Percentiles rank a stretch among this genome's conserved stretches.
Evolutionary conservation across 257 asterid genomes (phyloP).

Genomic region (Thymus quinquecostatus): DNA sequence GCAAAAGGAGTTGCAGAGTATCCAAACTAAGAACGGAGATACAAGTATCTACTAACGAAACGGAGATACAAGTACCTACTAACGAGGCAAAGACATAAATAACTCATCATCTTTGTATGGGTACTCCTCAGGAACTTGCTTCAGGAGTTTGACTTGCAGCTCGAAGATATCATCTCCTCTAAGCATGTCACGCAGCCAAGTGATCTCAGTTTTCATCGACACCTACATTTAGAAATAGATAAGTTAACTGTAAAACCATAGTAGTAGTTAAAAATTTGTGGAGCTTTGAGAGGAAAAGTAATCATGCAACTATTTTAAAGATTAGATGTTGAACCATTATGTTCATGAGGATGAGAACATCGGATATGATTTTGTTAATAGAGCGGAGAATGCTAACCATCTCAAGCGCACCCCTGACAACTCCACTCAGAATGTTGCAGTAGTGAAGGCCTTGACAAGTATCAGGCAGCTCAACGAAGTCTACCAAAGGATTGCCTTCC

Average conservation of each 20-base stretch:
- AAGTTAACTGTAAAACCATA: neutral
- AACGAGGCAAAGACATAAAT: constrained; percentile 19
- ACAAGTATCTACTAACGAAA: constrained; percentile 1
- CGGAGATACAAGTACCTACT: neutral
- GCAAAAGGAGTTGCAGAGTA: constrained; percentile 21
- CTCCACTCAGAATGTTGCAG: constrained; percentile 95
- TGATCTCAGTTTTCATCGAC: constrained; percentile 93
- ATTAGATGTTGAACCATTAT: neutral
- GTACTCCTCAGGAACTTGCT: constrained; percentile 98
- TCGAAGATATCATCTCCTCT: constrained; percentile 95
- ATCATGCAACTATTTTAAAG: neutral
- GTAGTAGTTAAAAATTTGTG: constrained; percentile 3
- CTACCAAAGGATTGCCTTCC: constrained; percentile 96
- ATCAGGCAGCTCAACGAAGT: constrained; percentile 98
- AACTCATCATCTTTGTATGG: constrained; percentile 98
- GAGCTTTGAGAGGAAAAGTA: constrained; percentile 9
- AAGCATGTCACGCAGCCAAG: constrained; percentile 98
- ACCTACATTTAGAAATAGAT: constrained; percentile 49
- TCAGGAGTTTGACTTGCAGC: constrained; percentile 89
- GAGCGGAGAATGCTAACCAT: constrained; percentile 64
- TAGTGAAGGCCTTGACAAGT: constrained; percentile 94
- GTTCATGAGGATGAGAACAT: neutral
- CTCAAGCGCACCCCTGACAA: constrained; percentile 91
- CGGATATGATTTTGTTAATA: neutral
- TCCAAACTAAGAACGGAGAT: constrained; percentile 24